Conservation (phyloP, 208 protist species). For the Wallacemonas rigidus region DNA sequence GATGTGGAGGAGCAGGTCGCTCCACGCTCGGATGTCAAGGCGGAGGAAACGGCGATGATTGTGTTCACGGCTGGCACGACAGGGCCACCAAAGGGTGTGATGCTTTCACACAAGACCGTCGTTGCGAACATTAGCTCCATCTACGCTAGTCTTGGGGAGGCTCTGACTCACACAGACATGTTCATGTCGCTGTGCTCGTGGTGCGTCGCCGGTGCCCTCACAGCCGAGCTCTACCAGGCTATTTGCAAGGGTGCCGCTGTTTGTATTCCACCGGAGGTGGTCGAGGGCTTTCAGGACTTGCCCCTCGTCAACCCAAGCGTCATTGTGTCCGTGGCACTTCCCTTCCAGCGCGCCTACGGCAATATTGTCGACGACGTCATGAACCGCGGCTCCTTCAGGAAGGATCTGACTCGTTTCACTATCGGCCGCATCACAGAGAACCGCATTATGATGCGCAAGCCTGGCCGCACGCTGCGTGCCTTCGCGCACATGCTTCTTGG, state of each 20-base stretch:
- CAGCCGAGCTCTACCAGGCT: slow-evolving; percentile 83
- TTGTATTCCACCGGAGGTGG: slow-evolving; percentile 85
- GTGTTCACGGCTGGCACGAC: slow-evolving; percentile 92
- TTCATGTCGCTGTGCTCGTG: slow-evolving; percentile 93
- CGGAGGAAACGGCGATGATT: slow-evolving; percentile 92
- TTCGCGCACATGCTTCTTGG: slow-evolving; percentile 78
- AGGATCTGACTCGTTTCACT: slow-evolving; percentile 82
- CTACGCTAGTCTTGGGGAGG: slow-evolving; percentile 80
- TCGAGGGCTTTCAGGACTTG: slow-evolving; percentile 89
- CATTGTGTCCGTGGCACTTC: slow-evolving; percentile 80
- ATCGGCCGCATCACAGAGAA: slow-evolving; percentile 89
- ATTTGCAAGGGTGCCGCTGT: slow-evolving; percentile 86
- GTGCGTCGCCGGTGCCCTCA: slow-evolving; percentile 84
- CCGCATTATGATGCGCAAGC: slow-evolving; percentile 86
- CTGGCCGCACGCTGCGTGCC: slow-evolving; percentile 65
- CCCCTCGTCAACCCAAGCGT: slow-evolving; percentile 85
- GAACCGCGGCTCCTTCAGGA: slow-evolving; percentile 75
- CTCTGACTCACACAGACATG: slow-evolving; percentile 83
- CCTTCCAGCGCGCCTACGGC: slow-evolving; percentile 84
- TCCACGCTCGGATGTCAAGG: slow-evolving; percentile 60
- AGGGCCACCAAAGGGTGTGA: slow-evolving; percentile 94
- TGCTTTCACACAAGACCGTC: slow-evolving; percentile 93
- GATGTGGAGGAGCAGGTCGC: slow-evolving; percentile 77
- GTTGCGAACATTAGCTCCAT: slow-evolving; percentile 89
- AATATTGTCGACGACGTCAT: slow-evolving; percentile 92